These are phyloP conservation scores for Chlorella variabilis DNA, from an alignment of 163 green algal species.

Conservation along the genomic window DNA sequence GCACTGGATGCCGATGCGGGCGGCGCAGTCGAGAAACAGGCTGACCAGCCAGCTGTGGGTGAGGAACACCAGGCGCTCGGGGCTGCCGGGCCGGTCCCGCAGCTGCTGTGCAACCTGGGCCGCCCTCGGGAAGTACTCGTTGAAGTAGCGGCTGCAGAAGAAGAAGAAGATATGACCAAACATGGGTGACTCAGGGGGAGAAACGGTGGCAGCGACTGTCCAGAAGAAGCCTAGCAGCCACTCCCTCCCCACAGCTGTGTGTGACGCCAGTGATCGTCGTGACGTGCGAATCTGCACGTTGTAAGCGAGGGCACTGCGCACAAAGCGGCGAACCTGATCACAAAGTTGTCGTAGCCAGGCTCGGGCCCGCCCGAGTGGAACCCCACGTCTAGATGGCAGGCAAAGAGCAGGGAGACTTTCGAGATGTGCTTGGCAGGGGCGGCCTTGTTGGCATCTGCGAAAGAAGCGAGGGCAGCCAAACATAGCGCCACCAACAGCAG, in stretches of 20 bases:
- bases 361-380: background rate
- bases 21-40: constrained; percentile 71
- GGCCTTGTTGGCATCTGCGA: too few relatives aligned
- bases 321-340: too few relatives aligned
- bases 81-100: background rate
- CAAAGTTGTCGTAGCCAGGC: background rate
- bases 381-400: constrained; percentile 40
- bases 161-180: constrained; percentile 45
- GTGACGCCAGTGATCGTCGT: too few relatives aligned
- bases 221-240: too few relatives aligned
- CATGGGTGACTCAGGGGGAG: too few relatives aligned
- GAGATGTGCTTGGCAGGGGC: background rate
- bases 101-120: constrained; percentile 41
- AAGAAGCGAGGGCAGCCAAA: background rate
- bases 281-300: background rate
- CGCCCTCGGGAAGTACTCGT: constrained; percentile 49
- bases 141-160: constrained; percentile 51
- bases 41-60: constrained; percentile 67
- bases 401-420: constrained; percentile 41
- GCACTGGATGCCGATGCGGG: constrained; percentile 63
- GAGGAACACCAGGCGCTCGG: constrained; percentile 44
- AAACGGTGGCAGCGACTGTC: too few relatives aligned
- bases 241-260: too few relatives aligned
- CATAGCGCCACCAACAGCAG: background rate
- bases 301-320: too few relatives aligned